Evolutionary conservation across 768 basidiomycete species (phyloP).

Genomic region (Amanita thiersii): DNA sequence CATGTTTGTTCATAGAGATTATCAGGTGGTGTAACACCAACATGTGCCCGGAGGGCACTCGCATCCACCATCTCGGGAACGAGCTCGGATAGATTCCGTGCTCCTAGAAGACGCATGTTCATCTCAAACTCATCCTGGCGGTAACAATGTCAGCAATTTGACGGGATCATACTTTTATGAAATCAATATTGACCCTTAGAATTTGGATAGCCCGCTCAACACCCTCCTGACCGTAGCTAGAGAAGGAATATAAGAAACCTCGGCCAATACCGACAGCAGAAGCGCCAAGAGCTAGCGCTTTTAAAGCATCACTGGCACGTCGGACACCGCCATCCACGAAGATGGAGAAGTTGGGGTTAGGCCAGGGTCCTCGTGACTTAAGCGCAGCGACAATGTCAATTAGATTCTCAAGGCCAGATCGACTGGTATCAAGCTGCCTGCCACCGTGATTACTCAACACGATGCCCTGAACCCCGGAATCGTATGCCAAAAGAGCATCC

Average conservation of each 20-base stretch:
- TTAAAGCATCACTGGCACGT: slow-evolving; percentile 82
- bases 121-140: slow-evolving; percentile 93
- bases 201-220: slow-evolving; percentile 80
- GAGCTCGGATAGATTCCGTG: slow-evolving; percentile 69
- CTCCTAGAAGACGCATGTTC: slow-evolving; percentile 92
- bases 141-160: not conserved
- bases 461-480: slow-evolving; percentile 62
- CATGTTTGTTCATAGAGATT: not conserved
- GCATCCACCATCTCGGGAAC: slow-evolving; percentile 88
- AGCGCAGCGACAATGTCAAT: slow-evolving; percentile 77
- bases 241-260: slow-evolving; percentile 85
- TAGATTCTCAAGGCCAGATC: slow-evolving; percentile 86
- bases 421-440: slow-evolving; percentile 69
- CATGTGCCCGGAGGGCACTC: not conserved
- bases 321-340: slow-evolving; percentile 92
- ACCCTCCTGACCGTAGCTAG: slow-evolving; percentile 82
- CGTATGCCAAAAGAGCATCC: slow-evolving; percentile 83
- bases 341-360: slow-evolving; percentile 74
- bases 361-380: slow-evolving; percentile 53
- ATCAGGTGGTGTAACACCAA: not conserved
- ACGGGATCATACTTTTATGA: no score
- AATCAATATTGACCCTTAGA: slow-evolving; percentile 52
- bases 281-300: slow-evolving; percentile 85
- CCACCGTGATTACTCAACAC: slow-evolving; percentile 85
- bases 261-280: slow-evolving; percentile 84